Percentiles rank a stretch among this genome's conserved stretches.
These are phyloP conservation scores for Phylloporus sp. DNA, from an alignment of 768 basidiomycete genomes.

Conservation along the genomic window DNA sequence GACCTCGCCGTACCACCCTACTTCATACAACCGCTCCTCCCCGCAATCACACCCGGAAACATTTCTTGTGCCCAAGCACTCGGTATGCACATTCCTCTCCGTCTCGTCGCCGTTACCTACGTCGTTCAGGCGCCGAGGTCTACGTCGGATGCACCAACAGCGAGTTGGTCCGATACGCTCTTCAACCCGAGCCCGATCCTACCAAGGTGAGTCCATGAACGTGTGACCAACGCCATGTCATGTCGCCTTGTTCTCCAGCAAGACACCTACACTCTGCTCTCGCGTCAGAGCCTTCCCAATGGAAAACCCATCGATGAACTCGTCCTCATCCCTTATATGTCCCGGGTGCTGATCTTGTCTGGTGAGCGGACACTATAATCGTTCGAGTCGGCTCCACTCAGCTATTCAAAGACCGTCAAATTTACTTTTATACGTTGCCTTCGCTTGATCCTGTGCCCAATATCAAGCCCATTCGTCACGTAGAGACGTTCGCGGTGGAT, in stretches of 20 bases:
- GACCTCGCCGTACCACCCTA: slow-evolving; percentile 58
- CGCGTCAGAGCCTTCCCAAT: slow-evolving; percentile 63
- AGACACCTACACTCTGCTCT: slow-evolving; percentile 60
- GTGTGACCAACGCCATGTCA: not conserved
- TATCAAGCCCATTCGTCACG: slow-evolving; percentile 78
- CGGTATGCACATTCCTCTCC: slow-evolving; percentile 33
- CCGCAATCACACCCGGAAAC: slow-evolving; percentile 26
- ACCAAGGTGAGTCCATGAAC: slow-evolving; percentile 36
- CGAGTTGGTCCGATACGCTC: slow-evolving; percentile 71
- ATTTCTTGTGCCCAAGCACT: slow-evolving; percentile 51
- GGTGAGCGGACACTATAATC: slow-evolving; percentile 41
- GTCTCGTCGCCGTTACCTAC: slow-evolving; percentile 1
- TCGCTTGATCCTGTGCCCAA: slow-evolving; percentile 64
- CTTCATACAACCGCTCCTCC: slow-evolving; percentile 46
- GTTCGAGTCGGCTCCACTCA: slow-evolving; percentile 1
- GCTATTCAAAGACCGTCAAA: slow-evolving; percentile 43
- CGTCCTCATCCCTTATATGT: slow-evolving; percentile 69
- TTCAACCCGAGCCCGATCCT: slow-evolving; percentile 51
- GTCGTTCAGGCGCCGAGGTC: slow-evolving; percentile 65
- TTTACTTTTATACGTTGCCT: slow-evolving; percentile 80
- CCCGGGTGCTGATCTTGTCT: slow-evolving; percentile 68
- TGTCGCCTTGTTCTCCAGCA: slow-evolving; percentile 29
- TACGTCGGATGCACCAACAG: slow-evolving; percentile 86
- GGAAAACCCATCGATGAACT: slow-evolving; percentile 78
- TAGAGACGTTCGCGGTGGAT: slow-evolving; percentile 78